Percentiles rank a stretch among this genome's conserved stretches.
Evolutionary conservation across 1,139 yeast species (phyloP).

Genomic region (Blastobotrys ciferrii): DNA sequence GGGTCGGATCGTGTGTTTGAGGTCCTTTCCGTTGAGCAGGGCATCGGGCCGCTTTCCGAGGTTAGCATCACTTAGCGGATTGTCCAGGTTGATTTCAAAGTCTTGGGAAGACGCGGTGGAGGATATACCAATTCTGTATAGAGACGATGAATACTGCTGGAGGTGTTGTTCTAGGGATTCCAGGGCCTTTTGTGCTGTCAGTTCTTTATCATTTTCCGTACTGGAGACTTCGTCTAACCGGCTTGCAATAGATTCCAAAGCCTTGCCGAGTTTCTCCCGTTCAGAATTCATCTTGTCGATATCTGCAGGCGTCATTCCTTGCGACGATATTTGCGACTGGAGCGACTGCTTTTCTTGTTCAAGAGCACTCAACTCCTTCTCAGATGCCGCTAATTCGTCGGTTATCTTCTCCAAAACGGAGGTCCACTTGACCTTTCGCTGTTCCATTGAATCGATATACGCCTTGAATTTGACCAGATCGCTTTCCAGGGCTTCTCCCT

Average conservation of each 20-base stretch:
- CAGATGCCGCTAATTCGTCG: conserved; percentile 51
- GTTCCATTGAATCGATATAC: conserved; percentile 65
- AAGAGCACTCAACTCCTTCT: conserved; percentile 44
- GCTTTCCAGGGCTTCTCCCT: conserved; percentile 63
- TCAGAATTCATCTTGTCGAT: conserved; percentile 63
- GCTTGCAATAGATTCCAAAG: conserved; percentile 51
- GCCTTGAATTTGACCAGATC: conserved; percentile 71
- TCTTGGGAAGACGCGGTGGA: conserved; percentile 33
- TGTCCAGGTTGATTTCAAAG: conserved; percentile 36
- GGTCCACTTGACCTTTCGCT: conserved; percentile 64
- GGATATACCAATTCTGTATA: conserved; percentile 46
- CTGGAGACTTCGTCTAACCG: conserved; percentile 42
- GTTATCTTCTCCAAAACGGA: conserved; percentile 53
- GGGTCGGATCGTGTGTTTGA: conserved; percentile 37
- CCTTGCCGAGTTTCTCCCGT: conserved; percentile 54
- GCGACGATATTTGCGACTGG: conserved; percentile 48
- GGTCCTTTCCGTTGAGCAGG: conserved; percentile 38
- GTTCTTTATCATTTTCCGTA: conserved; percentile 47
- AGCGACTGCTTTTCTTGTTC: conserved; percentile 48
- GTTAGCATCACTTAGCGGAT: conserved; percentile 37
- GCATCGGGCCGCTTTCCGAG: conserved; percentile 46
- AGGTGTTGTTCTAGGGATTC: conserved; percentile 53
- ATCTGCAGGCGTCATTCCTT: conserved; percentile 60
- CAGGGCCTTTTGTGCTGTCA: conserved; percentile 47
- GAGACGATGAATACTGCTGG: conserved; percentile 54